Base-by-base conservation (phyloP, 305 asterid species). In the Fraxinus ornus region DNA sequence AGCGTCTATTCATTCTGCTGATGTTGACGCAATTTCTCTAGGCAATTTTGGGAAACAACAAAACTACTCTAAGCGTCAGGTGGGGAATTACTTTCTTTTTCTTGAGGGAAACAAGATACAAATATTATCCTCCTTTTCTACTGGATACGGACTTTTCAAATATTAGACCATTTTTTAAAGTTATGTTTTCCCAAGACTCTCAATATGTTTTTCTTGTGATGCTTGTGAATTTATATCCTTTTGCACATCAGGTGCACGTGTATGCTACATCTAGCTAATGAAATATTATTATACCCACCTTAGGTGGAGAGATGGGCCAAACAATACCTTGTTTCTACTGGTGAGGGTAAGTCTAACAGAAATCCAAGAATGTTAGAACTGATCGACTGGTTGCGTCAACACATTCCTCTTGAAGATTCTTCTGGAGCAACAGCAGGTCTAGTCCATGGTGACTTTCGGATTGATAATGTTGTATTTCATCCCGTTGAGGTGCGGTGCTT, bases 261-360 rank as follows among this genome's bases (percentile, higher is more conserved):
- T 41, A 24, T 66, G 80, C 78, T 76, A 88, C 95, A 12, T 97
- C 98, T 84, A 87, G 80, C 70, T 78, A 84, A 87, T 80, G 44
- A 15, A n/a, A 28, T 83, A 13, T 71, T 64, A 32, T 72, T 30
- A 75, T 52, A 68, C 86, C 80, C 79, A 83, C n/a, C 80, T 71
- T 82, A 96, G 99, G 94, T 96, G 30, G 99, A 94, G 88, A 94
- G 98, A 86, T 96, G 98, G 98, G 92, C 94, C 86, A 91, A 90
- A 83, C 99, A 96, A 84, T 96, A 96, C 88, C 81, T 96, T 68
- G 88, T 86, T 79, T 93, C 98, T 57, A 94, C 99, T 0, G 95
- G 98, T 19, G 92, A 86, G 88, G 97, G 98, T 33, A 92, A 93
- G 88, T 94, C 98, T 39, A 82, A 82, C 83, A 91, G 98, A 87